Evolutionary conservation across 148 eudicot genomes (phyloP).

Genomic region (Amaranthus cruentus): DNA sequence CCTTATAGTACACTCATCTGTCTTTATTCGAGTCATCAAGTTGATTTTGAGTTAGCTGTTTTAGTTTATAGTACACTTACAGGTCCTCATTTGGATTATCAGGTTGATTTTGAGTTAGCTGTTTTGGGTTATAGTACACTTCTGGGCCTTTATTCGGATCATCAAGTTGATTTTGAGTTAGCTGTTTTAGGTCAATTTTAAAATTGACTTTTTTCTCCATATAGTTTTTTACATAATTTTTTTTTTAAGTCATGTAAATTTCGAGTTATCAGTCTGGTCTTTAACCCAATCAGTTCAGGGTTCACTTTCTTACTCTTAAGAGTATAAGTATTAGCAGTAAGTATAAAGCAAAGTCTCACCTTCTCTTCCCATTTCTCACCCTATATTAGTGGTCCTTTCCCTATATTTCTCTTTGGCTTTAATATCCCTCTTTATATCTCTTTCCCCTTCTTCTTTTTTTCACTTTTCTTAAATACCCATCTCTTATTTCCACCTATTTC

Average conservation of each 20-base stretch:
- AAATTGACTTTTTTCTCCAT: neutral
- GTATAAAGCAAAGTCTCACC: slow-evolving; percentile 20
- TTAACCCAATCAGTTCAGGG: slow-evolving; percentile 9
- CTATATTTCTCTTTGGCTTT: neutral
- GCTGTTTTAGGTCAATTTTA: neutral
- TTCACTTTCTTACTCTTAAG: slow-evolving; percentile 6
- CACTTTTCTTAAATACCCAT: slow-evolving; percentile 11
- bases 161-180: too few species aligned
- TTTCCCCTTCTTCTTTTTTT: slow-evolving; percentile 1
- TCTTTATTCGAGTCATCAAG: neutral
- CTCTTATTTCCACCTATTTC: slow-evolving; percentile 14
- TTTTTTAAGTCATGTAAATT: neutral
- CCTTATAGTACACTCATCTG: neutral
- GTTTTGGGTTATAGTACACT: neutral
- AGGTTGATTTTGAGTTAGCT: neutral
- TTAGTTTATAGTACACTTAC: neutral
- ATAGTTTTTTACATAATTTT: neutral
- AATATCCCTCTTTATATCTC: neutral
- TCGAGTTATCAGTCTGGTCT: neutral
- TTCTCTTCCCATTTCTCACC: slow-evolving; percentile 1
- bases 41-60: neutral
- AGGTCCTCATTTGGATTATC: neutral
- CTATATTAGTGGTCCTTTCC: slow-evolving; percentile 39
- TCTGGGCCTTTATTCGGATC: neutral
- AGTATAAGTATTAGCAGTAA: slow-evolving; percentile 8